A percentile compares a stretch with the other conserved stretches of the same genome.
Conservation (phyloP, 2,329 filamentous ascomycete species). For the Ilyonectria destructans region DNA sequence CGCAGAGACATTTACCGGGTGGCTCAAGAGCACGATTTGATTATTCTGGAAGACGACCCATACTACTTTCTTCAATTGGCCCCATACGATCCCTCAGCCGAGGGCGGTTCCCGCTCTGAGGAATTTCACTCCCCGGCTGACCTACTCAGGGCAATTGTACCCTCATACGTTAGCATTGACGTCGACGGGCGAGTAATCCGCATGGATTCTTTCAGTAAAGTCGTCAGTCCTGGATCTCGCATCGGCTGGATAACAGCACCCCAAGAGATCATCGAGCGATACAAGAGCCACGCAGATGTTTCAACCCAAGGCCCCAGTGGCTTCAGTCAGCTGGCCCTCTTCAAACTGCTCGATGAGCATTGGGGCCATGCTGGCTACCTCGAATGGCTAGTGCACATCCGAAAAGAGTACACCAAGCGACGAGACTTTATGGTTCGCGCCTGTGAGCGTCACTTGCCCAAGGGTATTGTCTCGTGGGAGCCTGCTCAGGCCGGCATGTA, state of each 20-base stretch:
- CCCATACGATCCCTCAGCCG: too few species aligned
- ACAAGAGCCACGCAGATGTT: constrained; percentile 81
- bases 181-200: too few species aligned
- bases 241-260: constrained; percentile 88
- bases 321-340: constrained; percentile 83
- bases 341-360: constrained; percentile 87
- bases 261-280: constrained; percentile 83
- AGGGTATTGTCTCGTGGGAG: too few species aligned
- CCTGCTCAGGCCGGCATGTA: too few species aligned
- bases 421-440: constrained; percentile 64
- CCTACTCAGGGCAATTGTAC: too few species aligned
- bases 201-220: too few species aligned
- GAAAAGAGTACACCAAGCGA: constrained; percentile 81
- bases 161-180: too few species aligned
- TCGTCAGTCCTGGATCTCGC: constrained; percentile 78
- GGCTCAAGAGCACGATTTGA: constrained; percentile 83
- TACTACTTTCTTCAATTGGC: constrained; percentile 80
- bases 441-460: too few species aligned
- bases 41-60: constrained; percentile 88
- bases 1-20: constrained; percentile 80
- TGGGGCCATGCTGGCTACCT: constrained; percentile 92
- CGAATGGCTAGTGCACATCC: constrained; percentile 85
- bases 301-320: constrained; percentile 83
- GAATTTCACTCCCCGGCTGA: too few species aligned
- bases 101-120: too few species aligned